These are phyloP conservation scores for Aspergillus bridgeri DNA, from an alignment of 495 filamentous ascomycete species.

Conservation along the genomic window DNA sequence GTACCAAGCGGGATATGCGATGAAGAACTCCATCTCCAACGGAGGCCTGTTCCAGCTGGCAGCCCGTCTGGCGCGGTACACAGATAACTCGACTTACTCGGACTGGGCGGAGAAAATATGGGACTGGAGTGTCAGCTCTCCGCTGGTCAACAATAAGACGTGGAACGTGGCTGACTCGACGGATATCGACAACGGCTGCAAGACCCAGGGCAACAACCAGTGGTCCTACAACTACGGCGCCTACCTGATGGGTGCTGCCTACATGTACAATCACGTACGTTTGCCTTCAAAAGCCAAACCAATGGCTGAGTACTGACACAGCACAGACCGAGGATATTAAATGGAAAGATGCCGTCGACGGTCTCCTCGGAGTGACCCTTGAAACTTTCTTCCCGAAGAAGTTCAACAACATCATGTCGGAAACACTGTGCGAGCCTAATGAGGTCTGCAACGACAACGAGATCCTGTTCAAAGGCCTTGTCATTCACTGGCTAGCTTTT, in stretches of 20 bases:
- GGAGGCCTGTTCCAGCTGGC: conserved; percentile 66
- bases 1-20: conserved; percentile 51
- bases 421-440: conserved; percentile 68
- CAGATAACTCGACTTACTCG: conserved; percentile 58
- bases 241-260: conserved; percentile 63
- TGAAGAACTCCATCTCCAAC: conserved; percentile 71
- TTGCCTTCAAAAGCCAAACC: background rate
- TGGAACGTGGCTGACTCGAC: conserved; percentile 62
- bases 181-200: conserved; percentile 50
- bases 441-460: conserved; percentile 66
- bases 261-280: conserved; percentile 65
- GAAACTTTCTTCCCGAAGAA: conserved; percentile 56
- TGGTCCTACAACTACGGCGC: conserved; percentile 70
- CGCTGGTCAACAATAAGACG: conserved; percentile 50
- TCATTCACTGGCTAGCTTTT: conserved; percentile 71
- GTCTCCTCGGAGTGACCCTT: conserved; percentile 52
- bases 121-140: conserved; percentile 56
- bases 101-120: conserved; percentile 66
- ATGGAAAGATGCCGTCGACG: conserved; percentile 58
- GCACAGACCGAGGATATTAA: conserved; percentile 46
- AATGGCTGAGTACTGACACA: conserved; percentile 20
- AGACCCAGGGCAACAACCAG: conserved; percentile 50
- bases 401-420: conserved; percentile 54
- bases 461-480: conserved; percentile 76
- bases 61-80: conserved; percentile 64